Base-by-base conservation (phyloP, 2,329 filamentous ascomycete species). In the Teratosphaeria gauchensis region DNA sequence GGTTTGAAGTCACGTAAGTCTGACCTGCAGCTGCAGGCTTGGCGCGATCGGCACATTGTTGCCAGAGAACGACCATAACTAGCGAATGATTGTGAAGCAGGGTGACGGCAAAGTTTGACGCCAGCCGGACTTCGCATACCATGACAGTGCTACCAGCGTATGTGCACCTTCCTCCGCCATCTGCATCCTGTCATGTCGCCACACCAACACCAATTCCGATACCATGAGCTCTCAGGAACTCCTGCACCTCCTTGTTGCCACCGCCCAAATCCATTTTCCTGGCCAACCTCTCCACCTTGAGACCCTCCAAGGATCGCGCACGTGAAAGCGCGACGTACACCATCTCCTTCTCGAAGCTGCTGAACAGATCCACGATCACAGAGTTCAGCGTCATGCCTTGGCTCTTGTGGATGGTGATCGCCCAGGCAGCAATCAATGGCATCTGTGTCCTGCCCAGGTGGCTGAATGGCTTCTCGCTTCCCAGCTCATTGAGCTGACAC, bases 301-400 rank as follows among this genome's bases (percentile, higher is more conserved):
- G 69, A 0, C 82, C 82, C 1, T 74, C 66, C 2, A 84, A 72
- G 9, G 74, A 76, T 16, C 74, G 76, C n/a, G 80, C 82, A 61
- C 83, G 72, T 21, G 80, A 83, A 16, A 86, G 73, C n/a, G 82
- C 83, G 7, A 87, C 84, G 58, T 87, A 87, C 0, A 80, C 78
- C 70, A 86, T 83, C 0, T 83, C 82, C 31, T 77, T 73, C 59
- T 81, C 80, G 63, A 85, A 87, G 0, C 76, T 76, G 4, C 69
- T 68, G 0, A 68, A 66, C 4, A 87, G 66, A 64, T 86, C 72
- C 1, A 87, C 81, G 1, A 79, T 75, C 1, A 83, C 82, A 3
- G 77, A 76, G 21, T 85, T 79, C 3, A 88, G 72, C 1, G 83
- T 85, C 75, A 86, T 81, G 2, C 84, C 82, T 71, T 87, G 82